Evolutionary conservation across 208 protist species (phyloP).

Genomic region (Acanthamoeba royreba): DNA sequence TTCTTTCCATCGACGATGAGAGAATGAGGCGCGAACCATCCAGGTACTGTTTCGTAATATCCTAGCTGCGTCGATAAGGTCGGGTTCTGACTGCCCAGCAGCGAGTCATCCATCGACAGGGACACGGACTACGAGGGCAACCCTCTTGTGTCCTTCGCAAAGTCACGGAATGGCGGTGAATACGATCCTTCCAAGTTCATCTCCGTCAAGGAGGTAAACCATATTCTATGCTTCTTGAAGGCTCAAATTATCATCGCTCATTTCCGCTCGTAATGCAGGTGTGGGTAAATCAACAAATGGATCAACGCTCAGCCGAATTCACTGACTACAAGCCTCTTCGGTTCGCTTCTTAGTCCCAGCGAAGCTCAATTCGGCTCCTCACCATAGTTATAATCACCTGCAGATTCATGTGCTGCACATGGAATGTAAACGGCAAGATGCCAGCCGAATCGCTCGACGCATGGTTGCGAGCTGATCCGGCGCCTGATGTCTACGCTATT

Average conservation of each 20-base stretch:
- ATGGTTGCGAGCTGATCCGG: conserved; percentile 26
- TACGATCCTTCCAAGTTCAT: conserved; percentile 46
- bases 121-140: background rate
- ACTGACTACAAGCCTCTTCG: background rate
- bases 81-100: background rate
- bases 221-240: too few relatives aligned
- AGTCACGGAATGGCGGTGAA: conserved; percentile 11
- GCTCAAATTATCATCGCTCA: too few relatives aligned
- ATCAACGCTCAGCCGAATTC: background rate
- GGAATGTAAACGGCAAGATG: conserved; percentile 78
- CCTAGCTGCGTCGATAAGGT: background rate
- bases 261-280: background rate
- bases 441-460: conserved; percentile 53
- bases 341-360: too few relatives aligned
- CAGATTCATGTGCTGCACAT: conserved; percentile 57
- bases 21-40: background rate
- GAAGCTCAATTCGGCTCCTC: too few relatives aligned
- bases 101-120: background rate
- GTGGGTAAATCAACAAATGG: conserved; percentile 31
- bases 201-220: conserved; percentile 27
- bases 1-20: background rate
- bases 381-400: too few relatives aligned
- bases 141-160: background rate
- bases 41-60: background rate
- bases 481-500: conserved; percentile 68